phyloP scores from a whole-genome alignment of 1,284 basidiomycete species.

The Ceratobasidium sp. region DNA sequence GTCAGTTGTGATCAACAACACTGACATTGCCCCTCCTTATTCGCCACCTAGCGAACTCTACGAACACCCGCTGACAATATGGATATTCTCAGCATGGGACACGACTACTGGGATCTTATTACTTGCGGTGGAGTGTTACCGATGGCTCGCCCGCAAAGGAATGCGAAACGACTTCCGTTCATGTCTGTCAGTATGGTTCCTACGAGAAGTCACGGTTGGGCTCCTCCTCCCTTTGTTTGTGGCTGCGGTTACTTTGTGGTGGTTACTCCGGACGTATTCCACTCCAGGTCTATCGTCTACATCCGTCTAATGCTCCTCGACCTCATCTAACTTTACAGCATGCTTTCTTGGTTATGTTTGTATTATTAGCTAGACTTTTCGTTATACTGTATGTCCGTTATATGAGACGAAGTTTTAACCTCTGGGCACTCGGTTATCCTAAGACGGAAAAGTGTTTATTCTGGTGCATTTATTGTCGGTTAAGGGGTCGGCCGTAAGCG shows the following conservation, averaged over 20 bases:
- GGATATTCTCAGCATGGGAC: conserved; percentile 9
- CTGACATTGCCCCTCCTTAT: too few species aligned
- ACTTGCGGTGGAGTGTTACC: conserved; percentile 21
- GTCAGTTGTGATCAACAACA: too few species aligned
- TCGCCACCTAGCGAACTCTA: too few species aligned
- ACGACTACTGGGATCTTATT: conserved; percentile 19
- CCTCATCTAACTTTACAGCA: background rate
- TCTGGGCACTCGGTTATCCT: too few species aligned
- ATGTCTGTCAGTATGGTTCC: conserved; percentile 32
- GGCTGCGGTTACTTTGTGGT: conserved; percentile 12
- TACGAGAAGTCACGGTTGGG: conserved; percentile 21
- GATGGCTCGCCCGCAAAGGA: conserved; percentile 32
- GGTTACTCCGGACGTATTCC: conserved; percentile 6
- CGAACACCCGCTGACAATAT: background rate
- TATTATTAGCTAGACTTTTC: conserved; percentile 34
- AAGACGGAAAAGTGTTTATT: too few species aligned
- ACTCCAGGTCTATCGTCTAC: conserved; percentile 1
- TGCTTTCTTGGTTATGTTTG: conserved; percentile 33
- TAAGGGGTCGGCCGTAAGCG: too few species aligned
- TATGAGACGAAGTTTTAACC: too few species aligned
- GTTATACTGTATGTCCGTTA: conserved; percentile 4
- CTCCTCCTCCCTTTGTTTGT: conserved; percentile 19
- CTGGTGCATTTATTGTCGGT: too few species aligned
- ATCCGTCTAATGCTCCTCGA: background rate
- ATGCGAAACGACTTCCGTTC: conserved; percentile 34